Evolutionary conservation across 225 moss, liverwort and hornwort genomes (phyloP), one percentile per base, ranked within the genome.

Genomic region (Climacium dendroides): DNA sequence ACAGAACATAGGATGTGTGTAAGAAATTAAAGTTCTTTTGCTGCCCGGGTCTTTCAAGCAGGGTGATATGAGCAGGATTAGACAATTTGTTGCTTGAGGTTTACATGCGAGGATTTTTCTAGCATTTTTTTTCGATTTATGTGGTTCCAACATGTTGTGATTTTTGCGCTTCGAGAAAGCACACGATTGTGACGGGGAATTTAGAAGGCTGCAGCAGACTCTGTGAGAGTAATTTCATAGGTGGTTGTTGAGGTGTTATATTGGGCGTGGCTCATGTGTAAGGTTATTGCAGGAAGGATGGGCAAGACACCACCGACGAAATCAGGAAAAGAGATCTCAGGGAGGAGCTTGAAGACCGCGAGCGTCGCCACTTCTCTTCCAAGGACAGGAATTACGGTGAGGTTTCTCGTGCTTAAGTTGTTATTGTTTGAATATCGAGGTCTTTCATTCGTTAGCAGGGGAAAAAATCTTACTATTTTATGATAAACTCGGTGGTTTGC

Each of bases 311-410:
- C 48, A 62, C 90, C 30, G 97, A 98, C 13, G 97, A 98, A 85
- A 89, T 98, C 85, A 93, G 95, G 87, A 98, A 97, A 88, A 95
- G 96, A 86, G 97, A 90, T 78, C 93, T 98, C 1, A 94, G 96
- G 91, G 97, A 95, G 47, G 98, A 99, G 94, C 95, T 99, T 50
- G 97, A 99, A 67, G 98, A 97, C 41, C 95, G 96, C 48, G 97
- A 99, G 85, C 96, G 94, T 90, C 97, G 94, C 57, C 98, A 99
- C 75, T 99, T 99, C 47, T 94, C 96, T 67, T 96, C 98, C 22
- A 97, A 96, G 89, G 96, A 96, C 32, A 94, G 95, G 91, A 95
- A 92, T 45, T 98, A 96, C 39, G 94, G 94, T 94, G 85, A 87
- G 88, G 14, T 70, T 55, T 60, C 20, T 85, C 59, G 54, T 89